Base-by-base conservation (phyloP, 108 stramenopile species). In the Aureococcus anophagefferens region DNA sequence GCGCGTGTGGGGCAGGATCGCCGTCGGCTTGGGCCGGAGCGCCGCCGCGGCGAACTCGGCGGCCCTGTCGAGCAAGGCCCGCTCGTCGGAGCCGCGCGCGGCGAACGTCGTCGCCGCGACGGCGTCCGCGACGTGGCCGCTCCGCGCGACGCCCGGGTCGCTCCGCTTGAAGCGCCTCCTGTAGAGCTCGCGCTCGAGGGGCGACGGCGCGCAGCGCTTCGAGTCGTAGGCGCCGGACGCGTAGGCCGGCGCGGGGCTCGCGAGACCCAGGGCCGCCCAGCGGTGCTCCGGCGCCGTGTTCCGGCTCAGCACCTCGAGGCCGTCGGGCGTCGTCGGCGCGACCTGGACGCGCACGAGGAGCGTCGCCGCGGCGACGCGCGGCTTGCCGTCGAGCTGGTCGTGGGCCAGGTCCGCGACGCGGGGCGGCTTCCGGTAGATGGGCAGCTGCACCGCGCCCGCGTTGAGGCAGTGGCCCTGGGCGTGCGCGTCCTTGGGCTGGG, bases 381-480 rank as follows among this genome's bases (percentile, higher is more conserved):
- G 28, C 36, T n/a, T 15, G 11, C 28, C 63, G 0, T 71, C 63
- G n/a, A 71, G 62, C 0, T 25, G 3, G 29, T 37, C 4, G 18
- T 4, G 35, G n/a, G 40, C 32, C 21, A 59, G 51, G 4, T 1
- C 25, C 51, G 17, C 21, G 25, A 59, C 3, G n/a, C 66, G 25
- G 33, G 68, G 62, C n/a, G 37, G 33, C 73, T 63, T 11, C 35
- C 36, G 32, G 15, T 30, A 30, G 30, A 73, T 30, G 30, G 64
- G 73, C 16, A 73, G 32, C 35, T 73, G 66, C 63, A 66, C 66
- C 25, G 45, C 65, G 17, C 73, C 73, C 25, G 65, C 35, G 59
- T 73, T 73, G 25, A 73, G 34, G 30, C n/a, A 14, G 32, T 28
- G 30, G 33, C 64, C 73, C 67, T 73, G 67, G 37, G 34, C 31